These are phyloP conservation scores for Aureobasidium sp. DNA, from an alignment of 2,329 filamentous ascomycete species.

Conservation along the genomic window DNA sequence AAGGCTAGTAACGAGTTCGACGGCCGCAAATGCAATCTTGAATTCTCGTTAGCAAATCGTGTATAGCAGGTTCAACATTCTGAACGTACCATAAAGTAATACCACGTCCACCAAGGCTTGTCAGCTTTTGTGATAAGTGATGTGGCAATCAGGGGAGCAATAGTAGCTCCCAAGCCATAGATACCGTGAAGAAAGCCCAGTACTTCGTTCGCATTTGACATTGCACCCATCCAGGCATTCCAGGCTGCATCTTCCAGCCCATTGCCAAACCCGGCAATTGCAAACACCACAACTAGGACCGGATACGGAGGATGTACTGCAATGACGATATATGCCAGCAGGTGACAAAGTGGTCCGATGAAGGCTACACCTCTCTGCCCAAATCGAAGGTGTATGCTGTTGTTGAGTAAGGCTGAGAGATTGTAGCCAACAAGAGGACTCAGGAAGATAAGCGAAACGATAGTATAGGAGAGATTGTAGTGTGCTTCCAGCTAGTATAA, in stretches of 20 bases:
- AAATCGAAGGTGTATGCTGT: slow-evolving; percentile 54
- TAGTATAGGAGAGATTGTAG: slow-evolving; percentile 55
- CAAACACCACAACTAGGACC: slow-evolving; percentile 57
- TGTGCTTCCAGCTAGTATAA: slow-evolving; percentile 50
- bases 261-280: slow-evolving; percentile 64
- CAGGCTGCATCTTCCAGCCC: slow-evolving; percentile 59
- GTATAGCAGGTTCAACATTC: too few relatives aligned
- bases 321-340: slow-evolving; percentile 59
- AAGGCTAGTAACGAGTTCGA: slow-evolving; percentile 50
- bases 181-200: slow-evolving; percentile 65
- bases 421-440: slow-evolving; percentile 61
- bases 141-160: slow-evolving; percentile 64
- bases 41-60: neutral
- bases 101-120: slow-evolving; percentile 65
- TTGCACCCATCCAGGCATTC: slow-evolving; percentile 61
- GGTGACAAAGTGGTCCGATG: slow-evolving; percentile 55
- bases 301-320: slow-evolving; percentile 63
- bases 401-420: slow-evolving; percentile 57
- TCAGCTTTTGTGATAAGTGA: slow-evolving; percentile 59
- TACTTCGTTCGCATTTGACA: slow-evolving; percentile 67
- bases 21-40: slow-evolving; percentile 46
- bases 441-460: slow-evolving; percentile 61
- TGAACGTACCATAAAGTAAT: slow-evolving; percentile 62
- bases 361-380: slow-evolving; percentile 68
- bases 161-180: slow-evolving; percentile 65